Base-by-base conservation (phyloP, 345 rosid species). In the Iberis pinnata region DNA sequence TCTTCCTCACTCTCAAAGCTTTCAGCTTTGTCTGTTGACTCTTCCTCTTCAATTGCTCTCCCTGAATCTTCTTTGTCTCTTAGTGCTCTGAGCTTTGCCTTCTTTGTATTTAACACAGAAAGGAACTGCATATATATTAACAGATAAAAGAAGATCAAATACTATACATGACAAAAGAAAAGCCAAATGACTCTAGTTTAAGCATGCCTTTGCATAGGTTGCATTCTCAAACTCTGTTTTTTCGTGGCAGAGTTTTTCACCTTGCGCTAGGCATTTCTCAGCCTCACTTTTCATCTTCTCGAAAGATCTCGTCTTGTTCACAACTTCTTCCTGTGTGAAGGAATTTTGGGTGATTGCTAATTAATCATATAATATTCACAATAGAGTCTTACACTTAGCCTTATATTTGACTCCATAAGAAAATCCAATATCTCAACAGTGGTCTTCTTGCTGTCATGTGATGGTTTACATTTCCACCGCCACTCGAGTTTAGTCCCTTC, bases 401-500 rank as follows among this genome's bases (percentile, higher is more conserved):
- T 82, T 25, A 79, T 78, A 63, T 84, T 90, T 7, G 89, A 75
- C 63, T 84, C 88, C 96, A 82, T 73, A 20, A 90, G 89, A 58
- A 87, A 90, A 70, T 84, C 86, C 83, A 90, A 68, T 56, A 90
- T 72, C 32, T 50, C 88, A 0, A 78, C 58, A 1, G 77, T 82
- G 32, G 70, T 72, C 74, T 58, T 72, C 72, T 75, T 71, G 68
- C 40, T 31, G 59, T 81, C 81, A 10, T 79, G 58, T 1, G 78
- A 75, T 2, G 80, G 85, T 62, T 51, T 72, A 56, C 82, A 87
- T 58, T 84, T 87, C 93, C 98, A 90, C 48, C 93, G 59, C 96
- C 98, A 87, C 51, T 87, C 89, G 2, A 90, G 86, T 68, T 74
- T 87, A 14, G 73, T 90, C 66, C 95, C 96, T 71, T 78, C 89